Base-by-base conservation (phyloP, 2,329 filamentous ascomycete species). In the Bipolaris cookei region DNA sequence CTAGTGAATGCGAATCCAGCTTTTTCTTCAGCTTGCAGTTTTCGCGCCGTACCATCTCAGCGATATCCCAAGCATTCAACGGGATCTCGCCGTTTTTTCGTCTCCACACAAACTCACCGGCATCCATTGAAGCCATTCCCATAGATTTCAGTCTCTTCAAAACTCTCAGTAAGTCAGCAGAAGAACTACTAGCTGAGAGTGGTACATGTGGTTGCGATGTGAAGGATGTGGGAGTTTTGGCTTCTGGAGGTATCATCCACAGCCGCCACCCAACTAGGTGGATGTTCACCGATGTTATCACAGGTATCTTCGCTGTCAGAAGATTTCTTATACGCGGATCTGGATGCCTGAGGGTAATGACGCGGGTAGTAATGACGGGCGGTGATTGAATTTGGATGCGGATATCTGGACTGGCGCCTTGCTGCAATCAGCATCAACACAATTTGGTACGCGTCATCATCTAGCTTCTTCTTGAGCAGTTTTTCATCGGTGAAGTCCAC, bases 381-480 rank as follows among this genome's bases (percentile, higher is more conserved):
- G 37, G 37, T 21, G 16, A 44, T 39, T 43, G 37, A 41, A 21
- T 53, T 35, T 51, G 23, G 37, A 58, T 46, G 41, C 39, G 51
- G 34, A 57, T 44, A 54, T 63, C 48, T 14, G 57, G 57, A 46
- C 54, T 49, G 37, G 57, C 60, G 20, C 54, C 57, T 37, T 60
- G 51, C 44, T 54, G 38, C 43, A 63, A 48, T n/a, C 30, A 63
- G 54, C 48, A 61, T 55, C 14, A 58, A 53, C 38, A 63, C 57
- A 42, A 63, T 63, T 51, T 58, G 57, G 51, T 58, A 58, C 14
- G 45, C 44, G 47, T 61, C 43, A 44, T 61, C 48, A 61, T 60
- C 46, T 14, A 61, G 16, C 51, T 60, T 42, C 45, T 54, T 56
- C 48, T 56, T 63, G 41, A 63, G 43, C 18, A 54, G 21, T 16